These are phyloP conservation scores for Crithidia expoeki DNA, from an alignment of 208 protist species.

Conservation along the genomic window DNA sequence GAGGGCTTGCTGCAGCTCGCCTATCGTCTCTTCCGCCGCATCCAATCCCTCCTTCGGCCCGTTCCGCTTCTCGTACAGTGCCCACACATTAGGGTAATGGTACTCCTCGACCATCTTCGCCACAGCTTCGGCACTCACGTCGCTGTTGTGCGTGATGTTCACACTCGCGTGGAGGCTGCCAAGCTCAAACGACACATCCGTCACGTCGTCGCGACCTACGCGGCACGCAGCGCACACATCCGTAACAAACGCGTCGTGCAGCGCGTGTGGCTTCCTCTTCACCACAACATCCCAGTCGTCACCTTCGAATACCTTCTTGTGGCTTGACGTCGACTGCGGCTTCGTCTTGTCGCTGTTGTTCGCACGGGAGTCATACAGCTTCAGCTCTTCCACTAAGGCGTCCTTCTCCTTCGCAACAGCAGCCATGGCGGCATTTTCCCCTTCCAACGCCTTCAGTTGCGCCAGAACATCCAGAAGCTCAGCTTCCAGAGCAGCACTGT, in stretches of 20 bases:
- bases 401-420: conserved; percentile 13
- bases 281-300: conserved; percentile 48
- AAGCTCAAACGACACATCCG: conserved; percentile 36
- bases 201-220: conserved; percentile 38
- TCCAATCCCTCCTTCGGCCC: too few relatives aligned
- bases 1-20: neutral
- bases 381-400: conserved; percentile 17
- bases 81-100: too few relatives aligned
- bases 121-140: too few relatives aligned
- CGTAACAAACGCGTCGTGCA: conserved; percentile 39
- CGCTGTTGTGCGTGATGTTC: too few relatives aligned
- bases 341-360: conserved; percentile 28
- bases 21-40: neutral
- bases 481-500: conserved; percentile 17
- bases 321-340: conserved; percentile 28
- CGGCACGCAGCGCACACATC: conserved; percentile 47
- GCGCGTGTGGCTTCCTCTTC: conserved; percentile 27
- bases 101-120: too few relatives aligned
- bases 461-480: conserved; percentile 31
- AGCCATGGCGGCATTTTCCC: conserved; percentile 20
- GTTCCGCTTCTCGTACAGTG: too few relatives aligned
- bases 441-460: conserved; percentile 34
- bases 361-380: conserved; percentile 23
- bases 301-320: conserved; percentile 50
- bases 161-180: conserved; percentile 37